Conservation (phyloP, 176 grass and related monocot genomes). For the Aegilops tauschii region DNA sequence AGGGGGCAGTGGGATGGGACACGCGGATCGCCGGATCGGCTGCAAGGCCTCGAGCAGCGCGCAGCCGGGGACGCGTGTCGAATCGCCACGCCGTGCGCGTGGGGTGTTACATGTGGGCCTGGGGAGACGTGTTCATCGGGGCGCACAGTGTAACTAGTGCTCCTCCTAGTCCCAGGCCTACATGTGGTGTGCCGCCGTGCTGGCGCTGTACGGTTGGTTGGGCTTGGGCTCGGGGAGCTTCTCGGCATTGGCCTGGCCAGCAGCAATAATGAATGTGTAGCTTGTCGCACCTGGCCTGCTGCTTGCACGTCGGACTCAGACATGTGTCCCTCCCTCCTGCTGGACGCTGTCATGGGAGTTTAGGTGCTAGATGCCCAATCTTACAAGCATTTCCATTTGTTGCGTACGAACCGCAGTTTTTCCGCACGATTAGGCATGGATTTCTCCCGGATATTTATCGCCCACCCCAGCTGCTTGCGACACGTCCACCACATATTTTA, state of each 20-base stretch:
- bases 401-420: not conserved
- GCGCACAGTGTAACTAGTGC: not conserved
- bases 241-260: not conserved
- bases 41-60: not conserved
- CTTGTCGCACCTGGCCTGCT: constrained; percentile 5
- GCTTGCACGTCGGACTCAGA: constrained; percentile 2
- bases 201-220: not conserved
- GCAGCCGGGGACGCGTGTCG: constrained; percentile 9
- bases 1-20: not conserved
- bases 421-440: not conserved
- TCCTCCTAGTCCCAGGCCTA: not conserved
- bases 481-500: not conserved
- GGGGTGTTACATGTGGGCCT: not conserved
- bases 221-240: not conserved
- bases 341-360: not conserved
- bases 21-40: constrained; percentile 12
- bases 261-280: not conserved
- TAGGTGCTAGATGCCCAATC: not conserved
- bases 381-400: not conserved
- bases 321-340: not conserved
- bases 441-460: not conserved
- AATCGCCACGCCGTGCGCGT: not conserved
- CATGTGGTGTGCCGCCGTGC: not conserved
- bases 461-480: not conserved
- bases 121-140: not conserved